Evolutionary conservation across 2,329 filamentous ascomycete species (phyloP), one percentile per base, ranked within the genome.

Genomic region (Aspergillus udagawae): DNA sequence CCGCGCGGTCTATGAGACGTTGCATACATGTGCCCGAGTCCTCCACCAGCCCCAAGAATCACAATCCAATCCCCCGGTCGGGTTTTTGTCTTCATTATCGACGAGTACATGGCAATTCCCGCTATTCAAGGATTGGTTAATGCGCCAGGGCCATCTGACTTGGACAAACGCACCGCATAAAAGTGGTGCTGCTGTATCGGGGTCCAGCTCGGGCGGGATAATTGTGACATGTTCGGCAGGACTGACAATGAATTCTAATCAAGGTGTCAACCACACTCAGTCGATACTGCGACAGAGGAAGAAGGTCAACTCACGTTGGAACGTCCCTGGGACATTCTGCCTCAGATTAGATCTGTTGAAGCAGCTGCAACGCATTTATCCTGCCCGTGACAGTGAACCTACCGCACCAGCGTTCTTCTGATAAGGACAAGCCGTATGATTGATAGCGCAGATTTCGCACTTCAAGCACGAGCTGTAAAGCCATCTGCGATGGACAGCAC

Each of bases 61-160:
- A 69, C 70, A 42, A 75, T 63, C 66, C 70, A 75, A 44, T 75
- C 66, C 14, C 72, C 73, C 0, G 66, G 64, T 21, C 65, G 64
- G 27, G 72, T 62, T 44, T 67, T 73, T 5, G 72, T 70, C 54
- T 75, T 75, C 61, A 67, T 69, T 17, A 75, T 72, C 1, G 73
- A 74, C 10, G 71, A 75, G 52, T 74, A 75, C 68, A 74, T 73
- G 0, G 73, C 70, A 49, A 75, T 71, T 5, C 73, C 73, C 32
- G 73, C 73, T 73, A 44, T 3, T 55, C 0, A 27, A 1, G 17
- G 6, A 45, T 64, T 25, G 59, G 56, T 10, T 0, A 25, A 29
- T 29, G 28, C 28, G 7, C 4, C 21, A 44, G n/a, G 21, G 12
- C 44, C 6, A 17, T 12, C 44, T 27, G 12, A 25, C 10, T 23